Conservation (phyloP, 352 stramenopile species). For the Phytophthora citrophthora region DNA sequence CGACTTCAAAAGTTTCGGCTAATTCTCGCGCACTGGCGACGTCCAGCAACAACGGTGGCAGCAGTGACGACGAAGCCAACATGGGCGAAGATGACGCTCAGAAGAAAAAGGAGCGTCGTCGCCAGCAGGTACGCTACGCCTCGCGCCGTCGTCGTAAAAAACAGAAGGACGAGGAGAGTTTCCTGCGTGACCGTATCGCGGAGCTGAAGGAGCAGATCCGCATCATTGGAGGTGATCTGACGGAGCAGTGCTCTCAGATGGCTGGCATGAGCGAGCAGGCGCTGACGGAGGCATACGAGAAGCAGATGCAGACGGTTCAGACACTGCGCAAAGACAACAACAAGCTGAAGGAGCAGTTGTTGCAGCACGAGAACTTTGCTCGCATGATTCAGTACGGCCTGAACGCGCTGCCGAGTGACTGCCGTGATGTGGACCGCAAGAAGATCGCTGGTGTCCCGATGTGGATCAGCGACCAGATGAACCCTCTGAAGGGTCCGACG, state of each 20-base stretch:
- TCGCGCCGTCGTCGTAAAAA: conserved; percentile 84
- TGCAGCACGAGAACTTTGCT: conserved; percentile 87
- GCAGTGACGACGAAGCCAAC: conserved; percentile 58
- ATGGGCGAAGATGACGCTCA: conserved; percentile 60
- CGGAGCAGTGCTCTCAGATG: conserved; percentile 84
- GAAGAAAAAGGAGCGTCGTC: conserved; percentile 85
- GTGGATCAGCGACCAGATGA: conserved; percentile 87
- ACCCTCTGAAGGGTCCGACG: conserved; percentile 73
- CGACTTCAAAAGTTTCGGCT: conserved; percentile 29
- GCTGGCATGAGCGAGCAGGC: conserved; percentile 82
- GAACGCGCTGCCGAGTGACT: conserved; percentile 79
- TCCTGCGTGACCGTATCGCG: conserved; percentile 78
- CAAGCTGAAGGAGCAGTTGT: conserved; percentile 80
- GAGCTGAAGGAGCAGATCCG: conserved; percentile 88
- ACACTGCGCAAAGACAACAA: conserved; percentile 86
- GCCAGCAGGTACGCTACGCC: conserved; percentile 80
- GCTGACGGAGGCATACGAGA: conserved; percentile 80
- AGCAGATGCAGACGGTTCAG: conserved; percentile 84
- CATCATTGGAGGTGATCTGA: conserved; percentile 80
- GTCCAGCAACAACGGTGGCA: conserved; percentile 54
- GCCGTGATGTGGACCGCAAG: conserved; percentile 78
- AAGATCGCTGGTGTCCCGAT: conserved; percentile 74
- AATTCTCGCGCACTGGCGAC: conserved; percentile 54
- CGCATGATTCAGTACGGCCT: conserved; percentile 87
- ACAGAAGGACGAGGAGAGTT: conserved; percentile 86